Evolutionary conservation across 2,329 filamentous ascomycete genomes (phyloP).

Genomic region (Onygena corvina): DNA sequence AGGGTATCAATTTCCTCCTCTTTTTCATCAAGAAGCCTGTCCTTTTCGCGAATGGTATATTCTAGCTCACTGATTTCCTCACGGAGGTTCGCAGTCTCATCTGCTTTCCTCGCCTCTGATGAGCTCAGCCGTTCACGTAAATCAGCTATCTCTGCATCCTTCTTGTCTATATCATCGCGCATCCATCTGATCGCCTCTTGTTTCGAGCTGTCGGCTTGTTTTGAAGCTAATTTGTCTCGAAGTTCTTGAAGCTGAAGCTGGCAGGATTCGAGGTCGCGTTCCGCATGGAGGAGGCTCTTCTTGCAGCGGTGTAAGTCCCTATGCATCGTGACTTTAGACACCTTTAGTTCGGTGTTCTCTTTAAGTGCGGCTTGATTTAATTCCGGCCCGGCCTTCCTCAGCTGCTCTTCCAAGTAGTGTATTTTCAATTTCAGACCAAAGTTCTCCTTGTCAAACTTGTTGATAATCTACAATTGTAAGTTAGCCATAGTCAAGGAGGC

Average conservation of each 20-base stretch:
- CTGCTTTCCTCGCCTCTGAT: conserved; percentile 43
- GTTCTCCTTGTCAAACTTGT: conserved; percentile 96
- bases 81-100: conserved; percentile 53
- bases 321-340: conserved; percentile 80
- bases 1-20: conserved; percentile 63
- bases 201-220: conserved; percentile 59
- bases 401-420: conserved; percentile 83
- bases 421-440: conserved; percentile 95
- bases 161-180: conserved; percentile 39
- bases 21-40: conserved; percentile 57
- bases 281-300: conserved; percentile 69
- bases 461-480: conserved; percentile 48
- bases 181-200: conserved; percentile 47
- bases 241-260: conserved; percentile 69
- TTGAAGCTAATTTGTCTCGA: conserved; percentile 66
- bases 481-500: no score
- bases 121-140: conserved; percentile 45
- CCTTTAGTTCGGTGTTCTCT: conserved; percentile 93
- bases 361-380: conserved; percentile 80
- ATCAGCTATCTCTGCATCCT: conserved; percentile 33
- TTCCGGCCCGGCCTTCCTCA: conserved; percentile 75
- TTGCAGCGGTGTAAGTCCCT: conserved; percentile 75
- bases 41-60: conserved; percentile 62
- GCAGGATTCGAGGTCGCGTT: conserved; percentile 76
- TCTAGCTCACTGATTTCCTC: conserved; percentile 67